phyloP scores from a whole-genome alignment of 805 yeast genomes.

The Ogataea populi-albae region DNA sequence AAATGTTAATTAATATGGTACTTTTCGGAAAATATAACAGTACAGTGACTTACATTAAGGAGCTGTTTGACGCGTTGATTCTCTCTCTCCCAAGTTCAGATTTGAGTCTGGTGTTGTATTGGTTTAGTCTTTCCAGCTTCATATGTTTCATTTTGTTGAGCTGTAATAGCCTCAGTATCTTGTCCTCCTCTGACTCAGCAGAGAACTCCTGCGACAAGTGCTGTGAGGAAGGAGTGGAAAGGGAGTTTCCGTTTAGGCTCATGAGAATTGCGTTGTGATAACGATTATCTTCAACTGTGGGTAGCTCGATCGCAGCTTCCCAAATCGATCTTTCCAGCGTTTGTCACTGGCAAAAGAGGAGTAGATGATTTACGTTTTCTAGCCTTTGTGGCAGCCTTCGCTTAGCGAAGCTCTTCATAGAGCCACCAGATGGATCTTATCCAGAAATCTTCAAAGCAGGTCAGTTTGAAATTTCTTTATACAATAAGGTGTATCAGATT shows the following conservation, averaged over 20 bases:
- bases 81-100: slow-evolving; percentile 53
- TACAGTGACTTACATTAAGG: slow-evolving; percentile 31
- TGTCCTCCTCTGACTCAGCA: slow-evolving; percentile 19
- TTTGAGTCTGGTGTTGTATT: slow-evolving; percentile 52
- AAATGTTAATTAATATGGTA: too few species aligned
- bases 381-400: too few species aligned
- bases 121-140: slow-evolving; percentile 59
- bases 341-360: too few species aligned
- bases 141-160: slow-evolving; percentile 43
- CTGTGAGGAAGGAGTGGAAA: background rate
- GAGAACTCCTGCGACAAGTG: background rate
- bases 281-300: too few species aligned
- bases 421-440: too few species aligned
- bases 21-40: too few species aligned
- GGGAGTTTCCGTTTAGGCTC: background rate
- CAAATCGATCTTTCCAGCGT: too few species aligned
- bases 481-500: slow-evolving; percentile 15
- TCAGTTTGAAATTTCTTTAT: background rate
- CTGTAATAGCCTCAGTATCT: slow-evolving; percentile 33
- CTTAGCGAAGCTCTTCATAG: too few species aligned
- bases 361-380: too few species aligned
- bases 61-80: slow-evolving; percentile 63
- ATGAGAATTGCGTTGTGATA: background rate
- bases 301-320: too few species aligned
- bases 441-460: background rate